These are phyloP conservation scores for Leccinum obscurum DNA, from an alignment of 768 basidiomycete species.

Conservation along the genomic window DNA sequence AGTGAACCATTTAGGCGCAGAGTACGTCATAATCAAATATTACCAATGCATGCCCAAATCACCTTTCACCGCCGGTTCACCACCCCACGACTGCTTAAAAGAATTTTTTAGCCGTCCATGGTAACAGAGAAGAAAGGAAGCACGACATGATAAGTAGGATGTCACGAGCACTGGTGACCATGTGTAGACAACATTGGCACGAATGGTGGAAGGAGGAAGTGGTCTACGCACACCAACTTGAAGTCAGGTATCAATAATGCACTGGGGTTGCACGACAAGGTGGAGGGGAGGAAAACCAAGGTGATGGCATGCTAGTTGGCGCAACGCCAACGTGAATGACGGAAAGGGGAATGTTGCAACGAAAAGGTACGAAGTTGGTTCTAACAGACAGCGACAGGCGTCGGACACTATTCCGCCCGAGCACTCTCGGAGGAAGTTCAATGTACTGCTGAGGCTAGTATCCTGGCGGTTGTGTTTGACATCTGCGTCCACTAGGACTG, in stretches of 20 bases:
- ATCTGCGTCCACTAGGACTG: background rate
- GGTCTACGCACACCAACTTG: too few species aligned
- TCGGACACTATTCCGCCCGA: background rate
- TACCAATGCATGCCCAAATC: background rate
- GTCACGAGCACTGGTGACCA: too few species aligned
- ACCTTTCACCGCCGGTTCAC: background rate
- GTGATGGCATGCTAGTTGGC: background rate
- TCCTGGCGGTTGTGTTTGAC: background rate
- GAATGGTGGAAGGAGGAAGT: too few species aligned
- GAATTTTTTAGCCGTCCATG: background rate
- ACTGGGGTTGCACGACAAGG: background rate
- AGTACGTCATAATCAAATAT: background rate
- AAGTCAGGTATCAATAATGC: background rate
- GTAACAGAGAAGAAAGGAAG: background rate
- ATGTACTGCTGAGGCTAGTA: background rate
- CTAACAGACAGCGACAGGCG: too few species aligned
- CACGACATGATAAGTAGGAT: too few species aligned
- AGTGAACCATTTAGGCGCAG: background rate
- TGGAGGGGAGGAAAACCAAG: background rate
- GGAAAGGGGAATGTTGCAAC: background rate
- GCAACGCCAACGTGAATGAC: background rate
- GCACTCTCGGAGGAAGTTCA: background rate
- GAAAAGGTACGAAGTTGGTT: too few species aligned
- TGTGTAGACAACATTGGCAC: too few species aligned
- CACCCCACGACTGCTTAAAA: background rate